phyloP scores from a whole-genome alignment of 2,329 filamentous ascomycete species.

The Pseudocercospora eumusae region DNA sequence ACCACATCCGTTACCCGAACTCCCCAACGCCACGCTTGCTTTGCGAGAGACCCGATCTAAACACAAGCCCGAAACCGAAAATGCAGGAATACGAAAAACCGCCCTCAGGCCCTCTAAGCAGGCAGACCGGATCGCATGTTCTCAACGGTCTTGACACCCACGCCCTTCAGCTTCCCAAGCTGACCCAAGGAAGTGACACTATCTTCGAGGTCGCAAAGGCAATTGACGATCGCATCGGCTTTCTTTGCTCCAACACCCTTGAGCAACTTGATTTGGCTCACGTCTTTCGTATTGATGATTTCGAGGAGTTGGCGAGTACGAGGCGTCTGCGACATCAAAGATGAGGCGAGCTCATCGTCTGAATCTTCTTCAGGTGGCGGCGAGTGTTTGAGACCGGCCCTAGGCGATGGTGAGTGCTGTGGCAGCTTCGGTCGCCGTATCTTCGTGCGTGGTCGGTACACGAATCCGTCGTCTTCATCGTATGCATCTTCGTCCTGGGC shows the following conservation, averaged over 20 bases:
- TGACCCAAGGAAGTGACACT: slow-evolving; percentile 45
- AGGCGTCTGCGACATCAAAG: slow-evolving; percentile 49
- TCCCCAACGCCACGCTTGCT: slow-evolving; percentile 9
- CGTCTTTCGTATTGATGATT: slow-evolving; percentile 73
- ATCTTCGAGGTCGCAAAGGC: slow-evolving; percentile 50
- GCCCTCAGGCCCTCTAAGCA: slow-evolving; percentile 9
- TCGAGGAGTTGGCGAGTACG: slow-evolving; percentile 64
- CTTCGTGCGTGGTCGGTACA: slow-evolving; percentile 45
- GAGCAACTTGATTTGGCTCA: slow-evolving; percentile 64
- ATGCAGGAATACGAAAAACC: not conserved
- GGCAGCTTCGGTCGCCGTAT: slow-evolving; percentile 30
- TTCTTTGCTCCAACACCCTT: slow-evolving; percentile 73
- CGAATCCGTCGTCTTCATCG: slow-evolving; percentile 44
- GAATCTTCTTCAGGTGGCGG: slow-evolving; percentile 30
- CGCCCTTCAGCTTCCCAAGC: slow-evolving; percentile 51
- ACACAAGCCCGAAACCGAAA: not conserved
- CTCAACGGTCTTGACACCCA: slow-evolving; percentile 54
- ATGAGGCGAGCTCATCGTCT: slow-evolving; percentile 38
- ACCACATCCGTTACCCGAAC: not conserved
- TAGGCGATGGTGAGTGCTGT: slow-evolving; percentile 15
- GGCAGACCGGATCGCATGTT: slow-evolving; percentile 49
- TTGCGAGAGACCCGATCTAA: not conserved
- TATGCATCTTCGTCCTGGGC: slow-evolving; percentile 36
- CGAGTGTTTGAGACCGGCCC: slow-evolving; percentile 19
- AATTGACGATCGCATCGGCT: slow-evolving; percentile 57